Conservation (phyloP, 441 rosid species). For the Lagerstroemia fauriei region DNA sequence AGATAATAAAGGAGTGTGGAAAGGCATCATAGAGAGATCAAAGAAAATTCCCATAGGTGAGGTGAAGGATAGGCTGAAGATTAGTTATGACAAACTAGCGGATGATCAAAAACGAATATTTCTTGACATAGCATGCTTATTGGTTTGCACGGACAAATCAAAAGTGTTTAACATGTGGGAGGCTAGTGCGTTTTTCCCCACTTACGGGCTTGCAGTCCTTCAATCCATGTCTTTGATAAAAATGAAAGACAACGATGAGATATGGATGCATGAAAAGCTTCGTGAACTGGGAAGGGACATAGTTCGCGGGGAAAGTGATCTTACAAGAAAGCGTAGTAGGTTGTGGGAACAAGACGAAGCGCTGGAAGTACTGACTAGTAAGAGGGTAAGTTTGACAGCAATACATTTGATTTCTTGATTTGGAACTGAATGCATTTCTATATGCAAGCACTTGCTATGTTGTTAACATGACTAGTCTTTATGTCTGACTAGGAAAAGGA, state of each 20-base stretch:
- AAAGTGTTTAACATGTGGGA: neutral
- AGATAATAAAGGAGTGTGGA: neutral
- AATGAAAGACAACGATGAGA: neutral
- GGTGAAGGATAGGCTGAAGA: neutral
- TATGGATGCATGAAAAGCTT: constrained; percentile 10
- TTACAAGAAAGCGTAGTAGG: neutral
- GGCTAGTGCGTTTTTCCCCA: neutral
- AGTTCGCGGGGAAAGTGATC: neutral
- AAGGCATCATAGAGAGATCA: neutral
- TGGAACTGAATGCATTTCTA: neutral
- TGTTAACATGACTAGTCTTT: neutral
- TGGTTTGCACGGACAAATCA: neutral
- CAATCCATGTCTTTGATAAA: constrained; percentile 2
- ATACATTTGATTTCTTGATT: neutral
- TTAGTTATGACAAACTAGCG: constrained; percentile 10
- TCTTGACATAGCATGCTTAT: constrained; percentile 8
- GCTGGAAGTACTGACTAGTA: neutral
- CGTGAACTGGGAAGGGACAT: constrained; percentile 3
- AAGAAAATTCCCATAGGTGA: neutral
- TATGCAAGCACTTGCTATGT: neutral
- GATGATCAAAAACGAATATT: neutral
- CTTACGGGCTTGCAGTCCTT: neutral
- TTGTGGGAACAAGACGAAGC: neutral
- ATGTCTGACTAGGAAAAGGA: neutral
- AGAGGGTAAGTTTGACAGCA: neutral